Evolutionary conservation across 768 basidiomycete species (phyloP), one percentile per base, ranked within the genome.

Genomic region (Coprinopsis sp.): DNA sequence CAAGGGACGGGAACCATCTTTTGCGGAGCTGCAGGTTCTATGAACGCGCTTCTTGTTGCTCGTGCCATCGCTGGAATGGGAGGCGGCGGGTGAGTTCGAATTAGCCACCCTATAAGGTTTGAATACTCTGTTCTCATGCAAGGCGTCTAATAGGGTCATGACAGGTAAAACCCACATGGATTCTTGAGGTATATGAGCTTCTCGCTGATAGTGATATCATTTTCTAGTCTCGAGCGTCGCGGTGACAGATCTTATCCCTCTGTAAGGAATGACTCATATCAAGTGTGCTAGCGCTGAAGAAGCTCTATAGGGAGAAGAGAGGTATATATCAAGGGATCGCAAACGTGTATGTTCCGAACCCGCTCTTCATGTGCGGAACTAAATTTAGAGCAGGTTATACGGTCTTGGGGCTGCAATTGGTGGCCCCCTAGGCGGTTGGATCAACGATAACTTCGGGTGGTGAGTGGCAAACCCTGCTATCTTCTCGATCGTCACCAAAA

Each of bases 301-400:
- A 6, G 23, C 50, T 42, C 46, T 46, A 16, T 57, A 91, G 89
- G 56, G 85, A 86, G 60, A 83, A 90, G 51, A 77, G 94, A 44
- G 94, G 91, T 2, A 65, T 95, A 7, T 95, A 92, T 59, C 95
- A 98, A 63, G 93, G 93, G 46, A 75, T 91, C 72, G 83, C 86
- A 27, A 92, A 92, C 60, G 79, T 92, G 89, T 91, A 70, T 54
- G 79, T 60, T n/a, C n/a, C n/a, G n/a, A n/a, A n/a, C n/a, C n/a
- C n/a, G n/a, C n/a, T n/a, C 21, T 33, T 14, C n/a, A 22, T 27
- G 25, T 27, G 11, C 33, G 13, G 13, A 5, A 21, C 33, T 28
- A 37, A 38, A 38, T 53, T 6, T 49, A 40, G 29, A 6, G 54
- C 57, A 91, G 89, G 64, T 63, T 91, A 52, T 95, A 81, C 60